Base-by-base conservation (phyloP, 2,329 filamentous ascomycete species). In the Sporothrix protearum region DNA sequence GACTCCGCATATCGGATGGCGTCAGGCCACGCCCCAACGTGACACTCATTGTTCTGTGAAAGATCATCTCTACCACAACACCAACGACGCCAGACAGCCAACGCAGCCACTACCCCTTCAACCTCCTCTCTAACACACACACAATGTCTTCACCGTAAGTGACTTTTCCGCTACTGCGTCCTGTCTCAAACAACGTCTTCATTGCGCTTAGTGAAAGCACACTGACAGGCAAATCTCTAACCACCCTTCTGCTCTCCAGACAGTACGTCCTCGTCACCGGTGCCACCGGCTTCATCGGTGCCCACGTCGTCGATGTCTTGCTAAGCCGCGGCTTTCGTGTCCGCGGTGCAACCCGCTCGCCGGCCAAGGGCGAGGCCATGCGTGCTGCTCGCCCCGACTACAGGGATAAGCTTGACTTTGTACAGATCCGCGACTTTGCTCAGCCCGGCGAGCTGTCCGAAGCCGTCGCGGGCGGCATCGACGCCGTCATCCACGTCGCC, bases 371-470 rank as follows among this genome's bases (percentile, higher is more conserved):
- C 19, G 67, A 73, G 5, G 69, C 22, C 75, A 3, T 76, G 73
- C 0, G 77, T 76, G 22, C 28, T 77, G 85, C 14, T 19, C 68
- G 73, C 16, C 72, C 78, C 14, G 73, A 69, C 4, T 75, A 80
- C 22, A 77, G 78, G 7, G 77, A 80, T 68, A 73, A 78, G 9
- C 76, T 80, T 6, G 80, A 83, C 45, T 83, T 63, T 84, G 79
- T 84, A 1, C 76, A 80, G 30, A 79, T 85, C 0, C 73, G 78
- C 4, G 83, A 85, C 69, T 83, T 85, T 68, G 77, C 80, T 12
- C 69, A 73, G 30, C 64, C 75, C 0, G 76, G 75, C 51, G 79
- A 77, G 6, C 80, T 81, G 71, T 71, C 72, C 4, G 66, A 75
- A 7, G 76, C 79, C n/a, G 59, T 63, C 19, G 76, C 78, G 57